Percentiles rank a stretch among this genome's conserved stretches.
phyloP scores from a whole-genome alignment of 108 stramenopile species.

The Cyclostephanos invisitatus region DNA sequence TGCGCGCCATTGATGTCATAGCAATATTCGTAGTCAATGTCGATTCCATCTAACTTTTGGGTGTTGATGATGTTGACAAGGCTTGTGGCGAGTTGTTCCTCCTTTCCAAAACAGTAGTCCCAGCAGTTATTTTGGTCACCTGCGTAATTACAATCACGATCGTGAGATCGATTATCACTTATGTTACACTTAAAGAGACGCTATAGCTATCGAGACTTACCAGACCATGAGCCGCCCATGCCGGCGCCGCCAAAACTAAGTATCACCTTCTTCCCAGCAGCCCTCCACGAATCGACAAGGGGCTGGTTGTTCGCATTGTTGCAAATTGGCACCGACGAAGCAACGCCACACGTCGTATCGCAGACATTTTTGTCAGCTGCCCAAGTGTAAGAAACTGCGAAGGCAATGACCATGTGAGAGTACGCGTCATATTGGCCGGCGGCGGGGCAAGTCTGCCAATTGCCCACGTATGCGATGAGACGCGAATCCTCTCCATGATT shows the following conservation, averaged over 20 bases:
- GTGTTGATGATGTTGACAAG: slow-evolving; percentile 52
- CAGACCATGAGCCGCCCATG: slow-evolving; percentile 63
- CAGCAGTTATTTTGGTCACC: slow-evolving; percentile 64
- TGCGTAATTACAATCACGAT: slow-evolving; percentile 1
- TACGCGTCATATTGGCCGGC: slow-evolving; percentile 47
- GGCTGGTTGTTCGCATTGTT: slow-evolving; percentile 8
- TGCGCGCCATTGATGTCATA: slow-evolving; percentile 42
- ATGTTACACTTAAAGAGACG: not conserved
- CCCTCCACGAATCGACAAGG: slow-evolving; percentile 25
- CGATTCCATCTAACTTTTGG: slow-evolving; percentile 58
- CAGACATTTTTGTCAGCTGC: slow-evolving; percentile 42
- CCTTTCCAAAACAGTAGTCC: slow-evolving; percentile 72
- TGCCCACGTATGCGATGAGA: slow-evolving; percentile 62
- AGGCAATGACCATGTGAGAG: slow-evolving; percentile 61
- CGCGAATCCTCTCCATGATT: slow-evolving; percentile 47
- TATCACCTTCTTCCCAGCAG: slow-evolving; percentile 63
- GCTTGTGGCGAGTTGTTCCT: slow-evolving; percentile 47
- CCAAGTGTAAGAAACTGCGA: slow-evolving; percentile 61
- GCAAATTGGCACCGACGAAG: slow-evolving; percentile 42
- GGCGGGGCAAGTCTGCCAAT: slow-evolving; percentile 67
- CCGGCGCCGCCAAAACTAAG: slow-evolving; percentile 70
- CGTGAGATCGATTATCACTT: not conserved
- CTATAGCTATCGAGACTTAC: slow-evolving; percentile 20
- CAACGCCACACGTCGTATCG: slow-evolving; percentile 40
- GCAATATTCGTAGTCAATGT: slow-evolving; percentile 77